A percentile compares a stretch with the other conserved stretches of the same genome.
phyloP scores from a whole-genome alignment of 352 stramenopile species.

The Globisporangium carolinianum region DNA sequence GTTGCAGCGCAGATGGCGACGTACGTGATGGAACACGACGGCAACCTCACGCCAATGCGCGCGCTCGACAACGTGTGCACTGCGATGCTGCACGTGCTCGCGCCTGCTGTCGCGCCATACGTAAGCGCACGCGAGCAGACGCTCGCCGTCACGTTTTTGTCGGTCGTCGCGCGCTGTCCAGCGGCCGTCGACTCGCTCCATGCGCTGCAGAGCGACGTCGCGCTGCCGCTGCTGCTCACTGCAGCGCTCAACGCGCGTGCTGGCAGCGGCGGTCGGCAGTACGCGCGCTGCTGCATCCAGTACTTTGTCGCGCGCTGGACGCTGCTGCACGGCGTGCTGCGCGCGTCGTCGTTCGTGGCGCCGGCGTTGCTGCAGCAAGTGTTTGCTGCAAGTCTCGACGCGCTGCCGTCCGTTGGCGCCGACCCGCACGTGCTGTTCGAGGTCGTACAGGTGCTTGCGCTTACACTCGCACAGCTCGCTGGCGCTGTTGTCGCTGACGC shows the following conservation, averaged over 20 bases:
- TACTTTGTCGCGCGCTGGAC: conserved; percentile 53
- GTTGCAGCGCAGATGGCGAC: conserved; percentile 37
- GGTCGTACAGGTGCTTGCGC: conserved; percentile 63
- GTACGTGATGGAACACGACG: conserved; percentile 26
- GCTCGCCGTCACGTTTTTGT: conserved; percentile 28
- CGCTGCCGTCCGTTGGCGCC: conserved; percentile 45
- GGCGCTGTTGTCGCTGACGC: conserved; percentile 17
- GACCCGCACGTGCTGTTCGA: conserved; percentile 49
- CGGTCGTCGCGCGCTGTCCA: conserved; percentile 22
- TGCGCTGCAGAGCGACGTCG: conserved; percentile 25
- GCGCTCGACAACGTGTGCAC: conserved; percentile 26
- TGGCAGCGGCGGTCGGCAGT: conserved; percentile 7
- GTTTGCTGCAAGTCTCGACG: conserved; percentile 38
- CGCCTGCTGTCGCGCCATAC: background rate
- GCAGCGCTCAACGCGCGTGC: conserved; percentile 18
- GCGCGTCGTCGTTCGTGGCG: conserved; percentile 39
- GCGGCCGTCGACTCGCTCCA: conserved; percentile 24
- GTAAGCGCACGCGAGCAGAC: conserved; percentile 24
- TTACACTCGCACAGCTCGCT: conserved; percentile 43
- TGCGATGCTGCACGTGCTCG: conserved; percentile 20
- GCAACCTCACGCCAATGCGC: conserved; percentile 19
- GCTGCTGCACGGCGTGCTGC: conserved; percentile 41
- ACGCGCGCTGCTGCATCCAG: conserved; percentile 24
- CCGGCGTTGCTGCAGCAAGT: conserved; percentile 28
- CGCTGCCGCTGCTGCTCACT: conserved; percentile 29